phyloP scores from a whole-genome alignment of 2,329 filamentous ascomycete species.

The Aspergillus alliaceus region DNA sequence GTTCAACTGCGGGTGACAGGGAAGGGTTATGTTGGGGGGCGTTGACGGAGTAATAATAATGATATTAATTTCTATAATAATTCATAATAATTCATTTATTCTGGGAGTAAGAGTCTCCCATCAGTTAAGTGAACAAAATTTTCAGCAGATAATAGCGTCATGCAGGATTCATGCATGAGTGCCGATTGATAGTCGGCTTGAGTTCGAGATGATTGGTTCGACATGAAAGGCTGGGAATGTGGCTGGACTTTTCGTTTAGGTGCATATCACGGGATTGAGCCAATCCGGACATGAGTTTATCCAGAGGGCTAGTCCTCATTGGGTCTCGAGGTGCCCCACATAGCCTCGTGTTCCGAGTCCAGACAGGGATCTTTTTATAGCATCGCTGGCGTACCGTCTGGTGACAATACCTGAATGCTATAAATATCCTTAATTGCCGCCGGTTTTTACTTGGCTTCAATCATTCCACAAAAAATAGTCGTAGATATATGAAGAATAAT shows the following conservation, averaged over 20 bases:
- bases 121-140: no score
- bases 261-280: no score
- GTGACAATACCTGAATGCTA: slow-evolving; percentile 1
- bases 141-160: neutral
- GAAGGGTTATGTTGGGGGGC: neutral
- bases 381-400: neutral
- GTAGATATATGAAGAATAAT: neutral
- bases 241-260: neutral
- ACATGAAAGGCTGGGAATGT: neutral
- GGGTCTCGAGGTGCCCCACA: neutral
- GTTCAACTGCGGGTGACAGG: neutral
- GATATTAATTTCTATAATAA: no score
- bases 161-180: slow-evolving; percentile 1
- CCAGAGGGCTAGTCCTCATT: neutral
- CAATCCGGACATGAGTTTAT: neutral
- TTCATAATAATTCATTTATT: neutral
- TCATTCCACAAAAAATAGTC: neutral
- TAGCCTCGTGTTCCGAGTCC: neutral
- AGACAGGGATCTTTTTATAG: slow-evolving; percentile 9
- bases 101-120: no score
- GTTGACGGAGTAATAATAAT: neutral
- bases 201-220: neutral
- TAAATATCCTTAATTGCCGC: slow-evolving; percentile 1
- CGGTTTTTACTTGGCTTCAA: neutral
- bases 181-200: neutral